These are phyloP conservation scores for Mycena kentingensis DNA, from an alignment of 768 basidiomycete genomes.

Conservation along the genomic window DNA sequence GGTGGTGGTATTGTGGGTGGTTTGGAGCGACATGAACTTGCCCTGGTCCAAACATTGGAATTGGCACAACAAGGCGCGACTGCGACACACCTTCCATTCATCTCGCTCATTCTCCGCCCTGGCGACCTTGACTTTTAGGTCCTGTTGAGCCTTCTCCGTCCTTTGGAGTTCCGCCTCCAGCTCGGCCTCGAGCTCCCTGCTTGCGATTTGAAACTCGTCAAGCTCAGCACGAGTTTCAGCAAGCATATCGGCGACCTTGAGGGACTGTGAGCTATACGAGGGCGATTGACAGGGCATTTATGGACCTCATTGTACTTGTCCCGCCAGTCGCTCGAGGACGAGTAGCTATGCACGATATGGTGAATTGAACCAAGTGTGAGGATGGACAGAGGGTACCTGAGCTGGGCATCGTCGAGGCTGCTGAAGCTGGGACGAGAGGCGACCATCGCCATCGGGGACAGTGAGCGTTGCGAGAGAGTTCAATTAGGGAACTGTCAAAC, in stretches of 20 bases:
- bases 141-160: slow-evolving; percentile 83
- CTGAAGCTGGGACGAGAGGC: slow-evolving; percentile 60
- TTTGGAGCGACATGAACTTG: slow-evolving; percentile 88
- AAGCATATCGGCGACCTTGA: slow-evolving; percentile 76
- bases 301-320: slow-evolving; percentile 72
- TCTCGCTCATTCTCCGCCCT: slow-evolving; percentile 77
- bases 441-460: slow-evolving; percentile 70
- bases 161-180: slow-evolving; percentile 87
- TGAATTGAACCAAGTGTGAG: slow-evolving; percentile 11
- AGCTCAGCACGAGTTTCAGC: slow-evolving; percentile 83
- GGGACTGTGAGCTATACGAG: not conserved
- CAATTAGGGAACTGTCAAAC: not conserved
- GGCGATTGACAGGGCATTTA: slow-evolving; percentile 3
- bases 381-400: slow-evolving; percentile 46
- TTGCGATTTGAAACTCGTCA: slow-evolving; percentile 82
- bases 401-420: slow-evolving; percentile 65
- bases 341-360: slow-evolving; percentile 47
- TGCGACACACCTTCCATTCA: slow-evolving; percentile 82
- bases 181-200: slow-evolving; percentile 92
- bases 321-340: slow-evolving; percentile 68
- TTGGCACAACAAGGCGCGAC: not conserved
- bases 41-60: slow-evolving; percentile 41
- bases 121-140: slow-evolving; percentile 70
- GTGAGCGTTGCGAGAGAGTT: slow-evolving; percentile 6
- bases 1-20: slow-evolving; percentile 86